Conservation (phyloP, 768 basidiomycete genomes). For the Termitomyces eurrhizus region DNA sequence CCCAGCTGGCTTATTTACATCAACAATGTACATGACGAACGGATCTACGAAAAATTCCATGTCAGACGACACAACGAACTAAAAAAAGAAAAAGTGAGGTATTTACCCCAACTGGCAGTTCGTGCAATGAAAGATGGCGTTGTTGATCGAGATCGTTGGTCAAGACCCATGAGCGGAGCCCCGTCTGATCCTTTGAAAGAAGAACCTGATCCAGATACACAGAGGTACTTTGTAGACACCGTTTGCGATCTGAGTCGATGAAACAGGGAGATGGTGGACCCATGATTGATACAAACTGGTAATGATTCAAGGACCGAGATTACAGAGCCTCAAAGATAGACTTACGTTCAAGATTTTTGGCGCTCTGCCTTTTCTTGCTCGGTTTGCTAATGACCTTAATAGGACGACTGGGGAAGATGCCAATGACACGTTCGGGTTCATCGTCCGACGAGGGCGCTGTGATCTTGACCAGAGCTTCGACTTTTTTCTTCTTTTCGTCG, state of each 20-base stretch:
- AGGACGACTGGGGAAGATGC: constrained; percentile 87
- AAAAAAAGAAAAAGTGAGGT: constrained; percentile 7
- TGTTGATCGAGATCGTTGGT: constrained; percentile 63
- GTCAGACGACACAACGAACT: constrained; percentile 10
- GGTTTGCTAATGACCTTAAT: constrained; percentile 99
- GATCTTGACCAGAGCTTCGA: constrained; percentile 89
- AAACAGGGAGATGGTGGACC: constrained; percentile 92
- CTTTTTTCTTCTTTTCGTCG: constrained; percentile 93
- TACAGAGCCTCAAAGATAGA: constrained; percentile 17
- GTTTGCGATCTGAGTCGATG: constrained; percentile 95
- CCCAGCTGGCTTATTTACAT: constrained; percentile 79
- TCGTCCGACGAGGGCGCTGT: constrained; percentile 77
- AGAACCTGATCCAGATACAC: constrained; percentile 89
- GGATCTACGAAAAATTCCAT: constrained; percentile 50
- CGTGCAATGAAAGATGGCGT: constrained; percentile 87
- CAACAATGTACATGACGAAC: constrained; percentile 97
- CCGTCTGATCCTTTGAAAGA: constrained; percentile 95
- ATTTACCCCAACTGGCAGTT: constrained; percentile 84
- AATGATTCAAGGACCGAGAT: constrained; percentile 7
- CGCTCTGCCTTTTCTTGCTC: constrained; percentile 93
- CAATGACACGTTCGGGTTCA: constrained; percentile 79
- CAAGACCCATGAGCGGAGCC: constrained; percentile 76
- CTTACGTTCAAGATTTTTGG: constrained; percentile 90
- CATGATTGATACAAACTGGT: constrained; percentile 91
- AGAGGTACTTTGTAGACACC: constrained; percentile 93